Conservation (phyloP, 768 basidiomycete genomes). For the Aureoboletus auriporus region DNA sequence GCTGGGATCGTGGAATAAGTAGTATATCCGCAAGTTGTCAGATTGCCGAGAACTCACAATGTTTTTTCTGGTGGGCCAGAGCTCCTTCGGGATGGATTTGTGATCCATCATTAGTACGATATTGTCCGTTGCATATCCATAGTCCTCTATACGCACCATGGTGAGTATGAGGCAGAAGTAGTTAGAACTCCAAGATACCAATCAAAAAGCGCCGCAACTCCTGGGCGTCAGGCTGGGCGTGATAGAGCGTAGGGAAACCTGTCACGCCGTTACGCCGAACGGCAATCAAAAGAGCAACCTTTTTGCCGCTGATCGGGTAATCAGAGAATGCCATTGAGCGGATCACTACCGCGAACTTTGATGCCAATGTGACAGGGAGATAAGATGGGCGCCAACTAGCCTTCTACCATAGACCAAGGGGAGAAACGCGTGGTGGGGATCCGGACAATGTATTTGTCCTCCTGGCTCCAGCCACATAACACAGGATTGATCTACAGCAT, state of each 20-base stretch:
- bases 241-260: background rate
- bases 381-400: no score
- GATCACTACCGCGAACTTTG: background rate
- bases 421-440: no score
- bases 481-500: conserved; percentile 4
- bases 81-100: conserved; percentile 17
- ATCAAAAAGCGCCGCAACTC: conserved; percentile 16
- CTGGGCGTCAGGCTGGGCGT: conserved; percentile 16
- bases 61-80: conserved; percentile 40
- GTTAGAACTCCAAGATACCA: conserved; percentile 9
- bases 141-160: conserved; percentile 26
- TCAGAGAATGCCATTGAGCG: background rate
- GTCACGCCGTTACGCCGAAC: conserved; percentile 3
- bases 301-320: conserved; percentile 1
- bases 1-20: conserved; percentile 25
- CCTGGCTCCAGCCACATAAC: no score
- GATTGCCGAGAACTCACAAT: conserved; percentile 35
- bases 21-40: no score
- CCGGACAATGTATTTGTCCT: no score
- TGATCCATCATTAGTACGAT: conserved; percentile 44
- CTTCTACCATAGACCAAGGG: no score
- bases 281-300: conserved; percentile 24
- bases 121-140: conserved; percentile 35
- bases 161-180: background rate
- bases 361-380: background rate